Evolutionary conservation across 1,284 basidiomycete species (phyloP).

Genomic region (Wallemia mellicola): DNA sequence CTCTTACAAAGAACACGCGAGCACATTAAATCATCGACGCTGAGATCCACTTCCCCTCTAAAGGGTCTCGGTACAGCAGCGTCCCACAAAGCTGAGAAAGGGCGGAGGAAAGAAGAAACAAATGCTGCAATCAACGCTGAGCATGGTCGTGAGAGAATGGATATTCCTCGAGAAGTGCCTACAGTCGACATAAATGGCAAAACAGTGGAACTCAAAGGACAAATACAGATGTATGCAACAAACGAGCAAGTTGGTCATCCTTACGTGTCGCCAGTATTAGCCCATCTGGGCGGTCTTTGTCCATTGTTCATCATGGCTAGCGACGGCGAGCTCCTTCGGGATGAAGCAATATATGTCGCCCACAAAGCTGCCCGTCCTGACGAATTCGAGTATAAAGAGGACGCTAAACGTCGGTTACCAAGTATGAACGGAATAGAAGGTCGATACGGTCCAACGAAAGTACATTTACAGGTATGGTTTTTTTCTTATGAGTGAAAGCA

Average conservation of each 20-base stretch:
- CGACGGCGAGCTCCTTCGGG: constrained; percentile 68
- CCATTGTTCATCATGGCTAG: constrained; percentile 62
- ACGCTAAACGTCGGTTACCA: constrained; percentile 32
- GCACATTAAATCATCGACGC: not conserved
- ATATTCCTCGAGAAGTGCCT: not conserved
- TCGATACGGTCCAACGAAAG: constrained; percentile 37
- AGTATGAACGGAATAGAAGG: constrained; percentile 31
- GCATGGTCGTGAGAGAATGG: not conserved
- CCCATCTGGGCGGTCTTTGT: constrained; percentile 68
- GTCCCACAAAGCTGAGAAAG: not conserved
- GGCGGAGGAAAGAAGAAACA: not conserved
- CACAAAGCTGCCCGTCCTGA: constrained; percentile 72
- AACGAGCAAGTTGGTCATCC: constrained; percentile 62
- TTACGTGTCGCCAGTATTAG: constrained; percentile 48
- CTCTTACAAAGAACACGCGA: constrained; percentile 12
- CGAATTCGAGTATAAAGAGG: constrained; percentile 32
- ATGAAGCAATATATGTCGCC: constrained; percentile 75
- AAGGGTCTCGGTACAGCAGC: not conserved
- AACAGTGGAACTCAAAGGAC: constrained; percentile 6
- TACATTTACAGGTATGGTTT: constrained; percentile 45
- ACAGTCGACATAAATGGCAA: constrained; percentile 7
- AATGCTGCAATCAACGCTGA: not conserved
- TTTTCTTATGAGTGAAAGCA: not conserved
- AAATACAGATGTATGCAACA: constrained; percentile 66
- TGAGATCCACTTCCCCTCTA: not conserved